These are phyloP conservation scores for Stentor roeselii DNA, from an alignment of 73 alveolate genomes.

Conservation along the genomic window DNA sequence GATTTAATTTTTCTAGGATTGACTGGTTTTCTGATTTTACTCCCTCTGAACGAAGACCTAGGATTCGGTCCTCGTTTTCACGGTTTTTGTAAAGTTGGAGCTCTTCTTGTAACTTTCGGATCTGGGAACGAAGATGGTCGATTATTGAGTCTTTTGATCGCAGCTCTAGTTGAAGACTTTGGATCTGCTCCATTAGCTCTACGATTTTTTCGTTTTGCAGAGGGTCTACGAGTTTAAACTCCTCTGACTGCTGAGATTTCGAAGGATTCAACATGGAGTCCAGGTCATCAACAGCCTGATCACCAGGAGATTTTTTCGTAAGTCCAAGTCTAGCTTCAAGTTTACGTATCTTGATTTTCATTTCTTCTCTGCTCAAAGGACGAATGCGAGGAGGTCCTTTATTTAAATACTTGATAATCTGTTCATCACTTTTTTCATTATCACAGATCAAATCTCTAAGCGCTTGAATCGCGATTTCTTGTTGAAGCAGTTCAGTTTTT, in stretches of 20 bases:
- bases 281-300: slow-evolving; percentile 10
- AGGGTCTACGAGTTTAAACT: background rate
- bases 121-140: background rate
- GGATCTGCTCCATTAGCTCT: background rate
- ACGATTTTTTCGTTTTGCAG: slow-evolving; percentile 20
- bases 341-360: slow-evolving; percentile 10
- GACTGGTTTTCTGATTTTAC: background rate
- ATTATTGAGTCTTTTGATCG: background rate
- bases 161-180: background rate
- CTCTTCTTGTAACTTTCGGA: background rate
- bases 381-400: slow-evolving; percentile 18
- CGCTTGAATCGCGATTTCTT: slow-evolving; percentile 54
- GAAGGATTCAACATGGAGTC: background rate
- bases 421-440: slow-evolving; percentile 46
- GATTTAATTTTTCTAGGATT: background rate
- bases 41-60: background rate
- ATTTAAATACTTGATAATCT: background rate
- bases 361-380: slow-evolving; percentile 23
- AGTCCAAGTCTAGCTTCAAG: background rate
- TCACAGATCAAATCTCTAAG: slow-evolving; percentile 35
- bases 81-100: background rate
- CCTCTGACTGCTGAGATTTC: background rate
- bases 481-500: slow-evolving; percentile 45
- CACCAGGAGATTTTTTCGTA: background rate
- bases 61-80: background rate